A percentile compares a stretch with the other conserved stretches of the same genome.
These are phyloP conservation scores for Musa itinerans DNA, from an alignment of 176 grass and related monocot genomes.

Conservation along the genomic window DNA sequence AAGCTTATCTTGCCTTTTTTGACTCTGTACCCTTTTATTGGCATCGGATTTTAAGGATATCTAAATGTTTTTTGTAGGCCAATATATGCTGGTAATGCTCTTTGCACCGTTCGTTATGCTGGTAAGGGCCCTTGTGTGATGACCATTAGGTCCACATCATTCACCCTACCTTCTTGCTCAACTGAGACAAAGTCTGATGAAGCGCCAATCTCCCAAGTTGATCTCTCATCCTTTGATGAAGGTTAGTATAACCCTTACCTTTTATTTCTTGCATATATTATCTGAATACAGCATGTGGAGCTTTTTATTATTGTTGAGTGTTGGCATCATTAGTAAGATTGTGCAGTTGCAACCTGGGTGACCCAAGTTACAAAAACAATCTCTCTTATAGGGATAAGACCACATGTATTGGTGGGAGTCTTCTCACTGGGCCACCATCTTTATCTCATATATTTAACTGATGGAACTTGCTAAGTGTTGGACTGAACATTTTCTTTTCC, in stretches of 20 bases:
- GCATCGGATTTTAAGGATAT: neutral
- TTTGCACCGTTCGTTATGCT: conserved; percentile 70
- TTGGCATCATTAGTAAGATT: too few species aligned
- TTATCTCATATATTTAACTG: neutral
- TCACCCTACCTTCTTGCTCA: conserved; percentile 32
- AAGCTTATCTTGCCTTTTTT: too few species aligned
- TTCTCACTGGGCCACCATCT: too few species aligned
- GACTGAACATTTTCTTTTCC: conserved; percentile 1
- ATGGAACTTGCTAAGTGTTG: neutral
- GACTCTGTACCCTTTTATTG: neutral
- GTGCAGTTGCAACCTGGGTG: too few species aligned
- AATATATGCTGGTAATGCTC: conserved; percentile 98
- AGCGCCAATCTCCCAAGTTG: conserved; percentile 69
- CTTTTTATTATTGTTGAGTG: too few species aligned
- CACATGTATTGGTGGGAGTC: too few species aligned
- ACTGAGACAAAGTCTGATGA: conserved; percentile 38
- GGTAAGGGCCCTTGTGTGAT: conserved; percentile 73
- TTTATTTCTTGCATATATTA: conserved; percentile 23
- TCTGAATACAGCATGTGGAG: neutral
- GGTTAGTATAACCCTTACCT: conserved; percentile 42
- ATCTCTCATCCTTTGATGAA: conserved; percentile 85
- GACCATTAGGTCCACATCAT: conserved; percentile 88
- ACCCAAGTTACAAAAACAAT: too few species aligned
- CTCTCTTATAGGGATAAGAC: too few species aligned
- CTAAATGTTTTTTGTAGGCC: conserved; percentile 38